A percentile compares a stretch with the other conserved stretches of the same genome.
Conservation (phyloP, 108 stramenopile genomes). For the Skeletonema menzelii region DNA sequence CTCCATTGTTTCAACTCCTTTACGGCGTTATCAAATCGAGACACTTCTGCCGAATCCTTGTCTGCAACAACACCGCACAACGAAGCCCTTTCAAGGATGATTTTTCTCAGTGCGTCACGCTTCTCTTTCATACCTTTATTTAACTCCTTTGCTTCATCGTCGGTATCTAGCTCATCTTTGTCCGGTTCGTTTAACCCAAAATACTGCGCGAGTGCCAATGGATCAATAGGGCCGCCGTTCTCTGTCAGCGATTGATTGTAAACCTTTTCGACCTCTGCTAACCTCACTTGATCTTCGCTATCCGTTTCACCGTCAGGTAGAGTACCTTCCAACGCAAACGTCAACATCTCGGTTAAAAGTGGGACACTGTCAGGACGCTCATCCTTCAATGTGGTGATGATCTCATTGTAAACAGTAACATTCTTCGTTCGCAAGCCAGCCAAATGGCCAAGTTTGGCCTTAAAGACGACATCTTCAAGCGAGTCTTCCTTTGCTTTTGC, state of each 20-base stretch:
- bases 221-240: conserved; percentile 38
- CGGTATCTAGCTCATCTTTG: conserved; percentile 22
- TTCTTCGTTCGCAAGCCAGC: conserved; percentile 17
- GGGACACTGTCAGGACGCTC: conserved; percentile 27
- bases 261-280: conserved; percentile 17
- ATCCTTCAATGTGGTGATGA: conserved; percentile 18
- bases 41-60: conserved; percentile 1
- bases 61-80: neutral
- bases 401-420: conserved; percentile 20
- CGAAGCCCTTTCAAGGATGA: conserved; percentile 12
- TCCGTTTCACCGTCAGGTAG: conserved; percentile 17
- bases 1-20: conserved; percentile 28
- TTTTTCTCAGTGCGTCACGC: conserved; percentile 14
- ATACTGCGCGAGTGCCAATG: conserved; percentile 29
- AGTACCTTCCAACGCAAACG: conserved; percentile 25
- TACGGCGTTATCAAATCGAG: conserved; percentile 5
- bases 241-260: conserved; percentile 15
- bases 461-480: conserved; percentile 27
- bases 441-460: conserved; percentile 30
- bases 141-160: conserved; percentile 32
- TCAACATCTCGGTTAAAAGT: conserved; percentile 31
- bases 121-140: conserved; percentile 46
- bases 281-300: conserved; percentile 17
- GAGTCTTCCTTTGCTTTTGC: conserved; percentile 20
- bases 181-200: conserved; percentile 34